Evolutionary conservation across 2,329 filamentous ascomycete genomes (phyloP).

Genomic region (Fusarium sp.): DNA sequence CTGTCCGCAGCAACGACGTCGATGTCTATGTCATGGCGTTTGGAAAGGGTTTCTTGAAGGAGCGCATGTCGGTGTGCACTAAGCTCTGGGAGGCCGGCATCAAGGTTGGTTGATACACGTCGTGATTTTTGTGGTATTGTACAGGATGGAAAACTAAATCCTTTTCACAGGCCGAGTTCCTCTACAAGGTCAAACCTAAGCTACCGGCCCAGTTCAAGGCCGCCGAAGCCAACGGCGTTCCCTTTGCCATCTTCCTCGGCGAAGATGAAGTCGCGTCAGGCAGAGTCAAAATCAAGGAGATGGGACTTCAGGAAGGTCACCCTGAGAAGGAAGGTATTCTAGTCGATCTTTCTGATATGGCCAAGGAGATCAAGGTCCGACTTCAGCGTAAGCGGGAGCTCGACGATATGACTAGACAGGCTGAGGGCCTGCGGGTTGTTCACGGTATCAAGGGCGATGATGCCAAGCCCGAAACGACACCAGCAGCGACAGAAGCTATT

Average conservation of each 20-base stretch:
- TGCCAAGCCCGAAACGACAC: slow-evolving; percentile 19
- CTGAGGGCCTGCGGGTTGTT: slow-evolving; percentile 58
- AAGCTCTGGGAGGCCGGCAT: slow-evolving; percentile 87
- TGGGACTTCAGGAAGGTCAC: slow-evolving; percentile 78
- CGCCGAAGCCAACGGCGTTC: slow-evolving; percentile 80
- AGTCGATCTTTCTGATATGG: slow-evolving; percentile 70
- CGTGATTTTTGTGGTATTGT: background rate
- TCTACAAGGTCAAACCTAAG: slow-evolving; percentile 91
- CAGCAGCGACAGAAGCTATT: slow-evolving; percentile 18
- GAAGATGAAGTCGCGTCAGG: slow-evolving; percentile 87
- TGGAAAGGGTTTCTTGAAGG: slow-evolving; percentile 83
- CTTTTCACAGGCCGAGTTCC: slow-evolving; percentile 75
- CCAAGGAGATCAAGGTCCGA: slow-evolving; percentile 66
- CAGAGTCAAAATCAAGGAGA: slow-evolving; percentile 86
- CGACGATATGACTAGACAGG: slow-evolving; percentile 54
- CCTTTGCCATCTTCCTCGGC: slow-evolving; percentile 88
- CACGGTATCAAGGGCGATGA: slow-evolving; percentile 54
- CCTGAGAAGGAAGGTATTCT: slow-evolving; percentile 89
- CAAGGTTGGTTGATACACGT: slow-evolving; percentile 62
- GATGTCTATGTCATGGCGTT: slow-evolving; percentile 97
- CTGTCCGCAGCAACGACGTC: slow-evolving; percentile 68
- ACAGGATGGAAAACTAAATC: slow-evolving; percentile 36
- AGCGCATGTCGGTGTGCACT: slow-evolving; percentile 83
- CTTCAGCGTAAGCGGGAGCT: slow-evolving; percentile 55
- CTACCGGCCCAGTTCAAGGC: slow-evolving; percentile 90